Evolutionary conservation across 2,329 filamentous ascomycete genomes (phyloP), one percentile per base, ranked within the genome.

Genomic region (Beauveria bassiana): DNA sequence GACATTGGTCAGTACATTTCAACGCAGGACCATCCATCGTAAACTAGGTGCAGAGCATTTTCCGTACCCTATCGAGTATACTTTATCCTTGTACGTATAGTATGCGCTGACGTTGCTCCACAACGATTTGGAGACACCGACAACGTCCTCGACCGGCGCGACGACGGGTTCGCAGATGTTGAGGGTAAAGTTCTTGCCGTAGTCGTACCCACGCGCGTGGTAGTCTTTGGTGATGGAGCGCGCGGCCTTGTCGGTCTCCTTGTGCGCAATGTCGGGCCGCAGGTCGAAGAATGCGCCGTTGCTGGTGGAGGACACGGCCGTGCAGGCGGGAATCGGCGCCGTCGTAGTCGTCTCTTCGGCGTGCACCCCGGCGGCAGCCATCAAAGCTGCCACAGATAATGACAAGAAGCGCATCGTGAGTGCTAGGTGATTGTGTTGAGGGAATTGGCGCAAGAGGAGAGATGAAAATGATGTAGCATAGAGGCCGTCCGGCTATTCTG

Each of bases 111-210:
- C 84, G 68, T 93, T 93, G 74, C 78, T 78, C 86, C 86, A 90
- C 53, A 79, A 68, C 61, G 72, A 71, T 72, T 83, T 79, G 50
- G 86, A 79, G 3, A 93, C 72, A n/a, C 87, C 89, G 12, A 83
- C 80, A 10, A 89, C 83, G 64, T 85, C 78, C 49, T 81, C 77
- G 22, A 89, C 77, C 18, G 83, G 77, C 67, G 89, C 84, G 18
- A 92, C 81, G n/a, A 93, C 88, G 1, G 89, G 79, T 42, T 81
- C 86, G 76, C 90, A 95, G 67, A 95, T 87, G 75, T 95, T 95
- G 68, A 93, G 71, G 2, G 90, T 93, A 70, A 95, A 95, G 76
- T 93, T 93, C 65, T 85, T 84, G 65, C 84, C 85, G 67, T 92
- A 90, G 74, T 93, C 90, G 72, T 86, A 89, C 40, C 90, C 90